Base-by-base conservation (phyloP, 768 basidiomycete genomes). In the Collybiopsis confluens region DNA sequence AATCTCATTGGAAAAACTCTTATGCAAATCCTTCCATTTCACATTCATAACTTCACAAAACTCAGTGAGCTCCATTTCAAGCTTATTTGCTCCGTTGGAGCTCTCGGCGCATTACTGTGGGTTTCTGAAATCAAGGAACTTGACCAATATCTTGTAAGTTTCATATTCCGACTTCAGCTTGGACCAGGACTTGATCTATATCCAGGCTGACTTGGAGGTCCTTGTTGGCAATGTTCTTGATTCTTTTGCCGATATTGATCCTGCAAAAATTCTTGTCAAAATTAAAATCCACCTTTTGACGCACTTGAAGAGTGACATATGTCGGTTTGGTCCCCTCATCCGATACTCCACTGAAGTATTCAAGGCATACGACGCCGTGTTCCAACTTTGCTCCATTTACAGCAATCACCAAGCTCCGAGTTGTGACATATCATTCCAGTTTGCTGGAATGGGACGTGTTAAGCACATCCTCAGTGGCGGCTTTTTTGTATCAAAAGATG, bases 51-150 rank as follows among this genome's bases (percentile, higher is more conserved):
- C 18, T 59, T 78, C 3, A 61, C 70, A 0, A 57, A 62, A 4
- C 2, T 38, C 0, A 37, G 4, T 1, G 60, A 65, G 1, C 8
- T 16, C 8, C 61, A 65, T 1, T 67, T 73, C n/a, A 15, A 48
- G 4, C 56, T 69, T 0, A 71, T 68, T 36, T 64, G 64, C 10
- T 61, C 70, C 0, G 58, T 71, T 11, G 72, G 72, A 0, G 61
- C 66, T 8, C 65, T 78, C 0, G 42, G 63, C 0, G 68, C 73
- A 0, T 60, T 77, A 0, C 59, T 79, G 0, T 80, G 78, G 78
- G 58, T 73, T 9, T 66, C 66, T 0, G 65, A 68, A 54, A 78
- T 79, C 20, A 43, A 54, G 0, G 57, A 77, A 42, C 60, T 62
- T n/a, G 63, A 70, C 4, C 47, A 59, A 15, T 79, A 77, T 58